Percentiles rank a stretch among this genome's conserved stretches.
Conservation (phyloP, 441 rosid species). For the Manihot esculenta region DNA sequence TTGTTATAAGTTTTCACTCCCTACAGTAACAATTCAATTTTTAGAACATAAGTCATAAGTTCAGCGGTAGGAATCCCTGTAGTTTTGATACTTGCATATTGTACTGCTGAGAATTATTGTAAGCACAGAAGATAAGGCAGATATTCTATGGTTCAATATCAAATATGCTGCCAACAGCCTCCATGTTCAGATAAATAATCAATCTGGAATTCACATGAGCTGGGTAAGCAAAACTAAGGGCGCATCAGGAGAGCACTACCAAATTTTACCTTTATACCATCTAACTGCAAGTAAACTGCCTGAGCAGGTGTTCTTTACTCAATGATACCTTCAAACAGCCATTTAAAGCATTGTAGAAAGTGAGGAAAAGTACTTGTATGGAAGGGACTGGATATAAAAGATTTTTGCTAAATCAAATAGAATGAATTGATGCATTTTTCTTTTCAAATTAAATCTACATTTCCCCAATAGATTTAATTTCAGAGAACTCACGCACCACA, state of each 20-base stretch:
- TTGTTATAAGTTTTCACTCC: not conserved
- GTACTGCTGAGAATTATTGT: not conserved
- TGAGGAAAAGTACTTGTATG: not conserved
- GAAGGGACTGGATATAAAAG: not conserved
- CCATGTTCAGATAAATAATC: not conserved
- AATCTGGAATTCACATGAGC: not conserved
- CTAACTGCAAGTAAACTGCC: not conserved
- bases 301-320: no score
- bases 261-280: no score
- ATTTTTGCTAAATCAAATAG: no score
- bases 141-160: not conserved
- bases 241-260: not conserved
- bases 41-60: not conserved
- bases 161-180: not conserved
- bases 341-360: not conserved
- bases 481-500: not conserved
- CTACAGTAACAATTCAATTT: not conserved
- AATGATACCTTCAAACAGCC: not conserved
- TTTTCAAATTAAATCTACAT: not conserved
- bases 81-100: not conserved
- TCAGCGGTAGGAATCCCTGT: not conserved
- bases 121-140: not conserved
- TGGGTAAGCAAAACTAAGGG: not conserved
- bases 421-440: not conserved
- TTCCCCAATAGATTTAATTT: not conserved